Conservation (phyloP, 345 rosid genomes). For the Combretum micranthum region DNA sequence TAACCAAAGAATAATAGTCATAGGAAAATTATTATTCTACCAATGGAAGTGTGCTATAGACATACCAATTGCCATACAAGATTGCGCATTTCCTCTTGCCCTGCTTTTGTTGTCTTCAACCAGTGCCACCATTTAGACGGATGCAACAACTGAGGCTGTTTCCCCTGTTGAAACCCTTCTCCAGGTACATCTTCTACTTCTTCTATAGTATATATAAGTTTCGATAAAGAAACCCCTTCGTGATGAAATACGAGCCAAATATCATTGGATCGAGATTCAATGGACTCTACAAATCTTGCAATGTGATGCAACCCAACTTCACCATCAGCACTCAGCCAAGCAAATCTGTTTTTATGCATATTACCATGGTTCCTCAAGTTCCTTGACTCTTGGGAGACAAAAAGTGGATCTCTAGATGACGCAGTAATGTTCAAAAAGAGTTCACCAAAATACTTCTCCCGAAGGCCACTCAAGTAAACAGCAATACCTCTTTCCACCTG, state of each 20-base stretch:
- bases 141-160: slow-evolving; percentile 48
- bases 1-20: too few species aligned
- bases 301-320: slow-evolving; percentile 84
- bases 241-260: slow-evolving; percentile 90
- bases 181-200: slow-evolving; percentile 33
- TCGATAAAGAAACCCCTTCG: slow-evolving; percentile 85
- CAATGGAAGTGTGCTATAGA: neutral
- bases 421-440: slow-evolving; percentile 64
- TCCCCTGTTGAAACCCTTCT: slow-evolving; percentile 48
- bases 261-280: slow-evolving; percentile 84
- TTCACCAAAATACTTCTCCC: slow-evolving; percentile 96
- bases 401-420: slow-evolving; percentile 32
- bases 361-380: slow-evolving; percentile 22
- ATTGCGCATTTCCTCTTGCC: slow-evolving; percentile 80
- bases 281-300: slow-evolving; percentile 86
- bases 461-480: slow-evolving; percentile 76
- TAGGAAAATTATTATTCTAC: too few species aligned
- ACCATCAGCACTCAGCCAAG: slow-evolving; percentile 19
- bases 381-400: slow-evolving; percentile 18
- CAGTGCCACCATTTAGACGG: slow-evolving; percentile 97
- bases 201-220: slow-evolving; percentile 69
- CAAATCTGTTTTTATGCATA: slow-evolving; percentile 18
- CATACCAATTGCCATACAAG: slow-evolving; percentile 81
- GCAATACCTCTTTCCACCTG: slow-evolving; percentile 92
- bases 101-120: slow-evolving; percentile 82